Conservation (phyloP, 352 stramenopile species). For the Globisporangium spiculum region DNA sequence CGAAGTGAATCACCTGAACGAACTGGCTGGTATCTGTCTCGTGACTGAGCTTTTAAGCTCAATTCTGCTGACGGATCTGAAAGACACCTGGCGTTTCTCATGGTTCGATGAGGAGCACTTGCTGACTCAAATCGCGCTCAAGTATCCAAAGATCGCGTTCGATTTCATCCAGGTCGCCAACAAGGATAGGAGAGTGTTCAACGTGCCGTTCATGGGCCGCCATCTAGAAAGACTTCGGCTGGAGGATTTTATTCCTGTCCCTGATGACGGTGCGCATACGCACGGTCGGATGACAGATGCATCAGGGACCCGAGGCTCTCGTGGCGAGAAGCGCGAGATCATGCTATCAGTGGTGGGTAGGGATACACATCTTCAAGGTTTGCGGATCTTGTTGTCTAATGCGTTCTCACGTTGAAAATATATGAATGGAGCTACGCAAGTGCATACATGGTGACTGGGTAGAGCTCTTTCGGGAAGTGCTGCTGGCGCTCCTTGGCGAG, state of each 20-base stretch:
- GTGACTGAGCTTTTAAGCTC: too few species aligned
- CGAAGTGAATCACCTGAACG: too few species aligned
- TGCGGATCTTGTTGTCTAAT: neutral
- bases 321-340: neutral
- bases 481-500: slow-evolving; percentile 81
- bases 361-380: neutral
- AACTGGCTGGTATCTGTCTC: too few species aligned
- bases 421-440: slow-evolving; percentile 35
- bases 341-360: neutral
- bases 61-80: too few species aligned
- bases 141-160: neutral
- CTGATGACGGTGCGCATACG: neutral
- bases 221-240: slow-evolving; percentile 29
- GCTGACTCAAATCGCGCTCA: too few species aligned
- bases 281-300: neutral
- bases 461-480: slow-evolving; percentile 94
- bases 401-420: neutral
- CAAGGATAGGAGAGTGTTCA: neutral
- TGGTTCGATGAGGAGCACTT: too few species aligned
- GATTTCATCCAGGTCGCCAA: neutral
- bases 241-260: slow-evolving; percentile 26
- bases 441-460: slow-evolving; percentile 95
- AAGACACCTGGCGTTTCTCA: too few species aligned
- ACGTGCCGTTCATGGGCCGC: neutral
- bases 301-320: neutral